These are phyloP conservation scores for Oenanthe sinensis DNA, from an alignment of 129 eudicot species.

Conservation along the genomic window DNA sequence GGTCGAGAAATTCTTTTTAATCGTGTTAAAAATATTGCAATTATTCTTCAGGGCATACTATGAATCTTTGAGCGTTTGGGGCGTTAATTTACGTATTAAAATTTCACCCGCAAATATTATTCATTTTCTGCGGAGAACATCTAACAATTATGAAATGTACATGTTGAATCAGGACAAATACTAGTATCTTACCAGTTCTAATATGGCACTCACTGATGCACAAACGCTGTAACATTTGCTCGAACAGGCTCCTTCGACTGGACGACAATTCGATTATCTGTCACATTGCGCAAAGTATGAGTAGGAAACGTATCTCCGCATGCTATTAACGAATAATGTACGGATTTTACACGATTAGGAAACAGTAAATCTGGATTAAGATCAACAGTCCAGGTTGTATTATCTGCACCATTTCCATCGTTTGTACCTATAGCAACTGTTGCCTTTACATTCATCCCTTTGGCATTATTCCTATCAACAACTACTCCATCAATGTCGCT, in stretches of 20 bases:
- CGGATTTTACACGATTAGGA: conserved; percentile 39
- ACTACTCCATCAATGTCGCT: conserved; percentile 52
- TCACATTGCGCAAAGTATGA: conserved; percentile 47
- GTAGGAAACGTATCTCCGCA: conserved; percentile 38
- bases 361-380: conserved; percentile 40
- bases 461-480: conserved; percentile 44
- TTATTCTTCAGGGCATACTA: too few species aligned
- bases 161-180: neutral
- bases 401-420: conserved; percentile 33
- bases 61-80: too few species aligned
- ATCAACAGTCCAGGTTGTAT: conserved; percentile 47
- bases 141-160: neutral
- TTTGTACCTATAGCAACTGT: conserved; percentile 41
- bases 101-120: too few species aligned
- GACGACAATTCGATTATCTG: conserved; percentile 51
- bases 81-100: too few species aligned
- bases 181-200: too few species aligned
- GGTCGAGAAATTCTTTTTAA: too few species aligned
- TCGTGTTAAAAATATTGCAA: too few species aligned
- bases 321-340: conserved; percentile 52
- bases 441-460: conserved; percentile 63
- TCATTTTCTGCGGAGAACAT: too few species aligned
- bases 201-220: conserved; percentile 54
- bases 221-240: conserved; percentile 45
- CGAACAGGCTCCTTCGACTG: conserved; percentile 38